A percentile compares a stretch with the other conserved stretches of the same genome.
phyloP scores from a whole-genome alignment of 225 moss, liverwort and hornwort species.

The Ulota crispa region DNA sequence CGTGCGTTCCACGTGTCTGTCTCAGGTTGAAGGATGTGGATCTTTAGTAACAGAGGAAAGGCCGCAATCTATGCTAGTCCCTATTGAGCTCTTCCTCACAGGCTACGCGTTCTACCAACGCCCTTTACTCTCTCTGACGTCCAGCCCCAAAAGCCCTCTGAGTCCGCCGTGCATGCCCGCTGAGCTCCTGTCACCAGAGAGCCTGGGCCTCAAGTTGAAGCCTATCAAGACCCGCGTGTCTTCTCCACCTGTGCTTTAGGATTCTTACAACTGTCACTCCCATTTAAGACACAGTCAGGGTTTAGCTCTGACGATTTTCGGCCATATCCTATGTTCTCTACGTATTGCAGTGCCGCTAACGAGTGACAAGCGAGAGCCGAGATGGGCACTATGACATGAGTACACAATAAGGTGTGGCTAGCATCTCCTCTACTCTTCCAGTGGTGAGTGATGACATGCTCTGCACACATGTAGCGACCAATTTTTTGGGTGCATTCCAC shows the following conservation, averaged over 20 bases:
- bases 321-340: conserved; percentile 23
- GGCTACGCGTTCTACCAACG: conserved; percentile 86
- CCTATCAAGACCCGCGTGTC: conserved; percentile 90
- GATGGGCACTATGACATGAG: conserved; percentile 19
- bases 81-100: conserved; percentile 86
- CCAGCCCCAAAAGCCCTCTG: conserved; percentile 83
- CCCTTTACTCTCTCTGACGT: conserved; percentile 52
- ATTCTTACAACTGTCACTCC: background rate
- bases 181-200: conserved; percentile 81
- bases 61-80: conserved; percentile 83
- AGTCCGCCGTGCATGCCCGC: conserved; percentile 88
- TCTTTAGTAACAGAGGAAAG: conserved; percentile 92
- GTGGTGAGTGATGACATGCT: conserved; percentile 32
- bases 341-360: conserved; percentile 17
- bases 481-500: conserved; percentile 34
- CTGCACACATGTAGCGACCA: conserved; percentile 26
- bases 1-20: background rate
- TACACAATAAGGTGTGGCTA: conserved; percentile 43
- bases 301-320: background rate
- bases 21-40: conserved; percentile 90
- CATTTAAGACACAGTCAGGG: background rate
- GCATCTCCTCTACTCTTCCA: conserved; percentile 31
- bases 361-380: conserved; percentile 19
- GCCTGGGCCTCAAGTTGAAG: conserved; percentile 86
- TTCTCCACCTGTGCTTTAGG: conserved; percentile 35